phyloP scores from a whole-genome alignment of 2,329 filamentous ascomycete genomes.

The Exophiala phaeomuriformis region DNA sequence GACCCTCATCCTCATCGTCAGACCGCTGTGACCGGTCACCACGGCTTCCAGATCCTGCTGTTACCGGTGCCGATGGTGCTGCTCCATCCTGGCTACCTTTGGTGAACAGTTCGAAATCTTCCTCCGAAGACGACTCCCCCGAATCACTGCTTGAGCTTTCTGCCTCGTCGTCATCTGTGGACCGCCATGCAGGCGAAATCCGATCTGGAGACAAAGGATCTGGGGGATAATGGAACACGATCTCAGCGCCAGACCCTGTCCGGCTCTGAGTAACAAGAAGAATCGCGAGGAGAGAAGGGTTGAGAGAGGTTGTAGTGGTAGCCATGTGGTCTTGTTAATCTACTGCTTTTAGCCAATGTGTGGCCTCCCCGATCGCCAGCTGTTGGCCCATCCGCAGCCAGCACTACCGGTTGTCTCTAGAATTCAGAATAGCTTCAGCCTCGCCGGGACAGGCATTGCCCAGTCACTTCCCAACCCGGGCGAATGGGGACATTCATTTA shows the following conservation, averaged over 20 bases:
- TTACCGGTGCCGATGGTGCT: background rate
- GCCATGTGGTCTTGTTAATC: slow-evolving; percentile 33
- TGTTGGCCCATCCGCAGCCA: slow-evolving; percentile 1
- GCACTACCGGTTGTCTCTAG: background rate
- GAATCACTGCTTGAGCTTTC: slow-evolving; percentile 25
- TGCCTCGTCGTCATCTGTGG: slow-evolving; percentile 20
- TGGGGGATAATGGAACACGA: slow-evolving; percentile 84
- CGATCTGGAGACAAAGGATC: slow-evolving; percentile 28
- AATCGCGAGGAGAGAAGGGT: slow-evolving; percentile 58
- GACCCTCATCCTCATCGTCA: slow-evolving; percentile 17
- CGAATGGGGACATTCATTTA: background rate
- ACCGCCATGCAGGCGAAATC: slow-evolving; percentile 4
- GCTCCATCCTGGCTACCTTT: slow-evolving; percentile 8
- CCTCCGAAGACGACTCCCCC: slow-evolving; percentile 22
- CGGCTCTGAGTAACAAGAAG: slow-evolving; percentile 68
- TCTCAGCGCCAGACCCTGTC: slow-evolving; percentile 71
- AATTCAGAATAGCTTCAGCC: slow-evolving; percentile 2
- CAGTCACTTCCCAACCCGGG: slow-evolving; percentile 4
- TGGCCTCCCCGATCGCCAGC: background rate
- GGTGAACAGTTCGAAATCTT: slow-evolving; percentile 21
- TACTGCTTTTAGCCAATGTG: background rate
- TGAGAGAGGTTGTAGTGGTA: slow-evolving; percentile 42
- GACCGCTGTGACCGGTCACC: slow-evolving; percentile 11
- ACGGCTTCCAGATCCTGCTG: no score
- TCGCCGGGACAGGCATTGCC: background rate